Evolutionary conservation across 768 basidiomycete genomes (phyloP), one percentile per base, ranked within the genome.

Genomic region (Galerina marginata): DNA sequence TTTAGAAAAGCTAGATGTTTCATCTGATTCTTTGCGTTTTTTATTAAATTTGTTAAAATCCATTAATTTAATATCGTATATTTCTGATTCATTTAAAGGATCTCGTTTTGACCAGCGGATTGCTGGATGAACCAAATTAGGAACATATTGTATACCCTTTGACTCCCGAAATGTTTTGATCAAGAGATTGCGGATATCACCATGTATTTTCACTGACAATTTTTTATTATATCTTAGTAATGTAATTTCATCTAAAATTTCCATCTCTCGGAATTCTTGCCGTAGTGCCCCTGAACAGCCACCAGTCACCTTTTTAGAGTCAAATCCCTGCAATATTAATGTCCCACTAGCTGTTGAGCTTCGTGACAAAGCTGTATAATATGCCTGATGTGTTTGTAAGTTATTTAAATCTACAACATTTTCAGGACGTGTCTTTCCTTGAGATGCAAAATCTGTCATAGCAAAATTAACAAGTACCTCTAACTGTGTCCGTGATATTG

Each of bases 381-480:
- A 58, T 12, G 56, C n/a, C n/a, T 49, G 56, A 50, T 58, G 56
- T 4, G 25, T n/a, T 6, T 25, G 10, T 15, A 43, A 26, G 42
- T 49, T 58, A 50, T 49, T 23, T 6, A 50, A 50, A 40, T 50
- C 48, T 26, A 48, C 50, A 33, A 16, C 43, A 36, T 54, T 55
- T n/a, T 45, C 23, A 39, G 37, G 16, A 39, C 70, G 58, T 12
- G 73, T 72, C 47, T 71, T 74, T 3, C 76, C 75, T 60, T 77
- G 76, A 1, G 72, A 74, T 5, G 70, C 63, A 61, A 71, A 76
- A 54, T 75, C 75, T 4, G 75, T 76, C 72, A 75, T 74, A 15
- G 72, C 65, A 62, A 75, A 76, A 54, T 73, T 75, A 1, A 64
- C 55, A 2, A 71, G 26, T 1, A 75, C 52, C 11, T 67, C 58